Evolutionary conservation across 805 yeast genomes (phyloP), one percentile per base, ranked within the genome.

Genomic region (Metschnikowia baotianmanensis): DNA sequence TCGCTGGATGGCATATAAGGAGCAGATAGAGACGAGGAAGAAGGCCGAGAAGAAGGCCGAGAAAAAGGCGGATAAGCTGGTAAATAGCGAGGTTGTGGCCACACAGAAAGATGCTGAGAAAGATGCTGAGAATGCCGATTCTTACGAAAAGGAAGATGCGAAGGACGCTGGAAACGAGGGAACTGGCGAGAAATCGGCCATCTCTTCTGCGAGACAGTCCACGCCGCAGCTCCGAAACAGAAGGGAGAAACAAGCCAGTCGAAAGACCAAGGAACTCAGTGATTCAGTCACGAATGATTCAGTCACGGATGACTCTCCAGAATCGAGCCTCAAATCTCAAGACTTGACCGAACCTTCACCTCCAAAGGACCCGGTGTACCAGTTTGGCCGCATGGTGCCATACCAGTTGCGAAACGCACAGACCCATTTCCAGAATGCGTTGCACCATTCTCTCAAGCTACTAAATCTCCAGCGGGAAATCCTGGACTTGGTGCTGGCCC

Each of bases 311-410:
- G n/a, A n/a, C n/a, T n/a, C n/a, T n/a, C n/a, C n/a, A n/a, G n/a
- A n/a, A n/a, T n/a, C n/a, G n/a, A n/a, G n/a, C n/a, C n/a, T n/a
- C n/a, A n/a, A n/a, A n/a, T n/a, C n/a, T n/a, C n/a, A n/a, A n/a
- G n/a, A n/a, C n/a, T n/a, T n/a, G n/a, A n/a, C n/a, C n/a, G n/a
- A n/a, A n/a, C n/a, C n/a, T n/a, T n/a, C n/a, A n/a, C n/a, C n/a
- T n/a, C n/a, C n/a, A n/a, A n/a, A n/a, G 20, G 50, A 50, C 31
- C 62, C 62, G 4, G 43, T 58, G n/a, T 20, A 60, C 26, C 77
- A 73, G 65, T 74, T 77, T 56, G 78, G 78, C 2, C 69, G 69
- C 0, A 53, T 77, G 27, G 77, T 70, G 2, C 77, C 81, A 6
- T 51, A 45, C 28, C 64, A 65, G 26, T 53, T 77, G 18, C 56